Evolutionary conservation across 768 basidiomycete species (phyloP).

Genomic region (Tylopilus sp.): DNA sequence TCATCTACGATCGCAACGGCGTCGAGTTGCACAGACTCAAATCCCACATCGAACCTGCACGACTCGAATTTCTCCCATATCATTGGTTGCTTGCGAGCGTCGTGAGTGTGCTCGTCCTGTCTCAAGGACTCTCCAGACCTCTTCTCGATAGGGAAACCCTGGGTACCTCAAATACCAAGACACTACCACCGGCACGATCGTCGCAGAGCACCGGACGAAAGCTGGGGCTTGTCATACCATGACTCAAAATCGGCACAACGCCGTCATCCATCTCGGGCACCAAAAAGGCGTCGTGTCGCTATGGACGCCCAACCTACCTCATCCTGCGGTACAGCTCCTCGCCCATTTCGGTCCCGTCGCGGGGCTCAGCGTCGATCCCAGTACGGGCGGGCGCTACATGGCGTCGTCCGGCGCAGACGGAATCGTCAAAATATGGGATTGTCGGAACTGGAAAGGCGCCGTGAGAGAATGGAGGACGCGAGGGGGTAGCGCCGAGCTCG

Average conservation of each 20-base stretch:
- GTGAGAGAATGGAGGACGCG: conserved; percentile 77
- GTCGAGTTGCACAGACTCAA: conserved; percentile 87
- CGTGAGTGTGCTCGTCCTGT: conserved; percentile 42
- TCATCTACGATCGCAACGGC: conserved; percentile 92
- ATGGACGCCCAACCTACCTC: conserved; percentile 93
- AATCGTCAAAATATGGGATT: conserved; percentile 94
- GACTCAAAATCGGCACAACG: conserved; percentile 90
- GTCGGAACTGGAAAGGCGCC: conserved; percentile 89
- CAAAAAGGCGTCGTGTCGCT: conserved; percentile 94
- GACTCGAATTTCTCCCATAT: conserved; percentile 90
- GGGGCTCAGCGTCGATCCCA: conserved; percentile 79
- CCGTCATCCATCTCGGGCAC: conserved; percentile 92
- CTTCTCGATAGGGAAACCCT: conserved; percentile 61
- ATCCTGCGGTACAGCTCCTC: conserved; percentile 87
- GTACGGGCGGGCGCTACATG: conserved; percentile 85
- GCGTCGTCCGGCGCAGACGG: conserved; percentile 87
- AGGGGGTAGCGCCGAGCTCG: conserved; percentile 63
- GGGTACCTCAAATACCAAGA: conserved; percentile 97
- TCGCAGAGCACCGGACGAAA: conserved; percentile 87
- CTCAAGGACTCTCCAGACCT: background rate
- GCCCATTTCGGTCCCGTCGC: conserved; percentile 88
- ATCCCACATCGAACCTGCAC: conserved; percentile 82
- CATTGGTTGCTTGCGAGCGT: conserved; percentile 90
- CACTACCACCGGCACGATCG: conserved; percentile 85
- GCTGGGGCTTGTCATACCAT: conserved; percentile 82